These are phyloP conservation scores for Quercus tomentella DNA, from an alignment of 331 rosid species.

Conservation along the genomic window DNA sequence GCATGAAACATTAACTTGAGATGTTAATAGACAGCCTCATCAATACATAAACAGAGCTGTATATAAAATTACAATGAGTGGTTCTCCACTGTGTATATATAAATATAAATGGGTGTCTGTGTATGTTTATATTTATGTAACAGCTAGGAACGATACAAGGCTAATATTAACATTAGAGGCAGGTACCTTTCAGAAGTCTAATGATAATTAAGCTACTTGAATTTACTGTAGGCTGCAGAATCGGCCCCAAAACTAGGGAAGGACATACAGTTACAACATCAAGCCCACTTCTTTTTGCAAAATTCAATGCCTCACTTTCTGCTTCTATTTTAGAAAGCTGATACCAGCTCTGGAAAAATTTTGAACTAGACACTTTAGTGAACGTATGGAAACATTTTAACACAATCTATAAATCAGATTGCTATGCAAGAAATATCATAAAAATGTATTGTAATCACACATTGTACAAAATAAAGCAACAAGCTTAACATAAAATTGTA, in stretches of 20 bases:
- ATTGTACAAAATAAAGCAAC: not conserved
- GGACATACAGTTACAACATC: constrained; percentile 62
- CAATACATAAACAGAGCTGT: too few species aligned
- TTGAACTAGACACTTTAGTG: too few species aligned
- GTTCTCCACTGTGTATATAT: too few species aligned
- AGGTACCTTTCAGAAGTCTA: constrained; percentile 53
- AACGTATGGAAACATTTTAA: too few species aligned
- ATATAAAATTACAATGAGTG: too few species aligned
- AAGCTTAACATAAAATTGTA: not conserved
- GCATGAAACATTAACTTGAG: too few species aligned
- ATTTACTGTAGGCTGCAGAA: constrained; percentile 63
- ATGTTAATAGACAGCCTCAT: too few species aligned
- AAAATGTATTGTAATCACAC: not conserved
- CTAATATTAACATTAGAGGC: not conserved
- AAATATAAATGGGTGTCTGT: too few species aligned
- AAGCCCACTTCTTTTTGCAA: constrained; percentile 48
- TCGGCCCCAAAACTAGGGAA: constrained; percentile 47
- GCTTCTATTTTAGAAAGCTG: constrained; percentile 67
- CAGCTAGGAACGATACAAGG: too few species aligned
- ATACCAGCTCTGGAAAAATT: constrained; percentile 60
- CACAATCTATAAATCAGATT: not conserved
- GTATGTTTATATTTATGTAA: too few species aligned
- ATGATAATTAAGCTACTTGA: constrained; percentile 59
- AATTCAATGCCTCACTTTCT: constrained; percentile 54
- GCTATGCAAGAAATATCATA: not conserved